Conservation (phyloP, 2,329 filamentous ascomycete species). For the Aureobasidium sp. region DNA sequence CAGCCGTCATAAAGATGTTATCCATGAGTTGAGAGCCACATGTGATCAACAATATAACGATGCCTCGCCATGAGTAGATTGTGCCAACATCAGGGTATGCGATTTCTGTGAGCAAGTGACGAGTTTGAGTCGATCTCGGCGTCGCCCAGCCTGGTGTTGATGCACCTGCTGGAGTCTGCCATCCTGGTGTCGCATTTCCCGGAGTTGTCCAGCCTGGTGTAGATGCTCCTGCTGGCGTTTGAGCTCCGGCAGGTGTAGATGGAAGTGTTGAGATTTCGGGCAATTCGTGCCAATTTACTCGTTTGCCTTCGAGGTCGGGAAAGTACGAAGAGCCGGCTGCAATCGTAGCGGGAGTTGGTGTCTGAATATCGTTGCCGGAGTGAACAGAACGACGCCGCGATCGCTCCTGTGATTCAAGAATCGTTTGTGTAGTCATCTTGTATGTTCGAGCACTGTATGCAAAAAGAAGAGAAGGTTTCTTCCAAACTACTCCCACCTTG, state of each 20-base stretch:
- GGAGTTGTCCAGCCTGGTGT: conserved; percentile 6
- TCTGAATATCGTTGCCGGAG: background rate
- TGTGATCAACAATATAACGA: conserved; percentile 34
- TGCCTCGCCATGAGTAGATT: conserved; percentile 34
- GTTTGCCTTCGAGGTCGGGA: background rate
- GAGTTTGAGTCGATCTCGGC: background rate
- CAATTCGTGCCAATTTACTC: background rate
- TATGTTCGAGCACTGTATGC: background rate
- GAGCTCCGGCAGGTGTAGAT: background rate
- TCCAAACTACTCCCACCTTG: background rate
- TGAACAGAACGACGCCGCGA: background rate
- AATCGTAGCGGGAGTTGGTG: background rate
- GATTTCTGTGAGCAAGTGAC: background rate
- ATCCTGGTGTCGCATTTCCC: background rate
- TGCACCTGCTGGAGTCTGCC: conserved; percentile 6
- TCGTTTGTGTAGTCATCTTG: background rate
- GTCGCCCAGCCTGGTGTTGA: conserved; percentile 1
- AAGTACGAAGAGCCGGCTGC: conserved; percentile 1
- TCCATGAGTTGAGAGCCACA: conserved; percentile 39
- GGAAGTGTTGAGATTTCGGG: background rate
- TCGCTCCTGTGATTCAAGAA: background rate
- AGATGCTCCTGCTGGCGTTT: background rate
- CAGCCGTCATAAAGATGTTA: conserved; percentile 36
- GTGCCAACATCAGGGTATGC: conserved; percentile 30
- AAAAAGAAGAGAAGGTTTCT: background rate